Evolutionary conservation across 2,329 filamentous ascomycete species (phyloP), one percentile per base, ranked within the genome.

Genomic region (Xylariaceae sp.): DNA sequence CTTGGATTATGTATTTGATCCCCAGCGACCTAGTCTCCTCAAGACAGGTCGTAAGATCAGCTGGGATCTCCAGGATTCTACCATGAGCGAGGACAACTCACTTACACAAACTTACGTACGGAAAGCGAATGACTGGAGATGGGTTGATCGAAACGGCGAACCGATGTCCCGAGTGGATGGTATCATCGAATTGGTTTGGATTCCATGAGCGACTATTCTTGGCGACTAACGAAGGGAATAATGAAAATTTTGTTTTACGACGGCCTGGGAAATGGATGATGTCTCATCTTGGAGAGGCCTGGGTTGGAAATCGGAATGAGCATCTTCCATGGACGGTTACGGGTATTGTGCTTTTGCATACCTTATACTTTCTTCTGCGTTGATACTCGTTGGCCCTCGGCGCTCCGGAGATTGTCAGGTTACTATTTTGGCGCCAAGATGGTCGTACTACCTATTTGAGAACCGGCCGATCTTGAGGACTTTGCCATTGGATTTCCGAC

Each of bases 101-200:
- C 75, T 85, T 9, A 73, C 74, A 32, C 82, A 86, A 65, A 74
- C 79, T 1, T 86, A 83, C 59, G 78, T 81, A 14, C 74, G 81
- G 23, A 80, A 79, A 64, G 75, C 75, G 41, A 75, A 81, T 48
- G 82, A 86, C 65, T 73, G 73, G 67, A 73, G 82, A 58, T 85
- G 82, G 82, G 77, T 76, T 10, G 73, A 79, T 57, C 63, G 66
- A 40, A 73, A 76, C 58, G 79, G 73, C 42, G 71, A 71, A 50
- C 73, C 75, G 0, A 83, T 85, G 81, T 81, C 77, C 61, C 74
- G 77, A 49, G 73, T 77, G 18, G 82, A 85, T 64, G 82, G 82
- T 2, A 67, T 85, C 29, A 74, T 85, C 44, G 82, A 85, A 72
- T 72, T 85, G 54, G 76, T 85, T 50, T 85, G 82, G 82, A 73